phyloP scores from a whole-genome alignment of 179 eudicot species.

The Silene vulgaris region DNA sequence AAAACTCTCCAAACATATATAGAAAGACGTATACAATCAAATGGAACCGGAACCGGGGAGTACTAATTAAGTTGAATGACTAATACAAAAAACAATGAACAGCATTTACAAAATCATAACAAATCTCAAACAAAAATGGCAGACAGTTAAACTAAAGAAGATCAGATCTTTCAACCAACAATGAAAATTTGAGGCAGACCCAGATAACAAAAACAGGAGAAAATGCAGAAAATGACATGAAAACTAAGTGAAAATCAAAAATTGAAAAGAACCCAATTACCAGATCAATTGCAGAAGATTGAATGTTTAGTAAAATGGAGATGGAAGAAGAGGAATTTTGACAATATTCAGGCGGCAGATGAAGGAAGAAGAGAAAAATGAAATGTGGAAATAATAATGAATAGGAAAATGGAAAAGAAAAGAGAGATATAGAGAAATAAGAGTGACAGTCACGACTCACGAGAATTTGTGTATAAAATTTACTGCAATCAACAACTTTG shows the following conservation, averaged over 20 bases:
- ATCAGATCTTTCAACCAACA: conserved; percentile 26
- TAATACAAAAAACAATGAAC: not conserved
- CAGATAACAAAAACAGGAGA: not conserved
- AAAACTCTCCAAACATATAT: no score
- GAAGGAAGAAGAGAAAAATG: conserved; percentile 19
- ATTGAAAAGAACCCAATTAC: conserved; percentile 15
- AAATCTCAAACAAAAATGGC: conserved; percentile 18
- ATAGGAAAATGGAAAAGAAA: not conserved
- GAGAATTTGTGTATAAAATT: conserved; percentile 26
- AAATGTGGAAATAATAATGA: not conserved
- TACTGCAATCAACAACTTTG: conserved; percentile 15
- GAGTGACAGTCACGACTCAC: conserved; percentile 39
- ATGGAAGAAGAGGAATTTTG: conserved; percentile 13
- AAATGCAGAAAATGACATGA: conserved; percentile 9
- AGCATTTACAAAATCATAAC: not conserved
- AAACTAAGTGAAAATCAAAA: not conserved
- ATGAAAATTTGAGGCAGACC: conserved; percentile 6
- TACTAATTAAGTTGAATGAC: not conserved
- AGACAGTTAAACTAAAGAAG: conserved; percentile 10
- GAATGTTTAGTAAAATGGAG: conserved; percentile 3
- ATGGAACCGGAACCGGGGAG: no score
- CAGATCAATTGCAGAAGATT: conserved; percentile 14
- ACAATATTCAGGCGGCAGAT: conserved; percentile 7
- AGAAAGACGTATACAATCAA: no score
- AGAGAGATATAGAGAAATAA: conserved; percentile 17